These are phyloP conservation scores for Podospora tetraspora DNA, from an alignment of 495 filamentous ascomycete species.

Conservation along the genomic window DNA sequence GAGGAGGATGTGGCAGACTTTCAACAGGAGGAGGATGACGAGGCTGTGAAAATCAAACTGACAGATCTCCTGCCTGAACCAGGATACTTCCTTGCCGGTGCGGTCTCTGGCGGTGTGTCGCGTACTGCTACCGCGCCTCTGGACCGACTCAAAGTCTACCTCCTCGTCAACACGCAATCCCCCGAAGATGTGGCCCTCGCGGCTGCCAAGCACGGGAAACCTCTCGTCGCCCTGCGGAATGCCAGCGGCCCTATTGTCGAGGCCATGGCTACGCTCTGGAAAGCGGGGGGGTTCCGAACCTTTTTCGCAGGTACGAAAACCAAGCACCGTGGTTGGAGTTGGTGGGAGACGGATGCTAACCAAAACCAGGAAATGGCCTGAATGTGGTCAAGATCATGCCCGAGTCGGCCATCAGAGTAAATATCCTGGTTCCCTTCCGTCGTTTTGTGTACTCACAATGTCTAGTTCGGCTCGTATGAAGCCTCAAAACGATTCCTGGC, in stretches of 20 bases:
- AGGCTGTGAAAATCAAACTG: conserved; percentile 42
- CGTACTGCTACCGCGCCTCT: conserved; percentile 91
- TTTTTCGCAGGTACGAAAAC: conserved; percentile 78
- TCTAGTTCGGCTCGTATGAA: conserved; percentile 87
- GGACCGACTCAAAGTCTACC: conserved; percentile 94
- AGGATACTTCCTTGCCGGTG: conserved; percentile 98
- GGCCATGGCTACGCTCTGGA: conserved; percentile 73
- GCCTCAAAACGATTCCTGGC: conserved; percentile 85
- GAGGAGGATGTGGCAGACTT: conserved; percentile 23
- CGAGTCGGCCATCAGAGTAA: conserved; percentile 81
- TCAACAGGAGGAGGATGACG: conserved; percentile 26
- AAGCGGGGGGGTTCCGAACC: conserved; percentile 79
- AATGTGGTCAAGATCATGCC: conserved; percentile 98
- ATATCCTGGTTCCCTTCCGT: background rate
- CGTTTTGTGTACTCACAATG: conserved; percentile 21
- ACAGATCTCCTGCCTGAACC: conserved; percentile 54
- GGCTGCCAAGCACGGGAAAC: conserved; percentile 66
- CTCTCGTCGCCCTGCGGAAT: conserved; percentile 59
- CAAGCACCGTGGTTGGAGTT: background rate
- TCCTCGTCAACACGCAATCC: conserved; percentile 81
- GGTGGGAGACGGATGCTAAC: conserved; percentile 26
- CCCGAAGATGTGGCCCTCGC: conserved; percentile 51
- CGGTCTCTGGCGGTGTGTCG: conserved; percentile 84
- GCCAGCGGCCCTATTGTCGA: conserved; percentile 62
- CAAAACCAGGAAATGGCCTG: conserved; percentile 76